phyloP scores from a whole-genome alignment of 148 eudicot species.

The Chenopodium berlandieri region DNA sequence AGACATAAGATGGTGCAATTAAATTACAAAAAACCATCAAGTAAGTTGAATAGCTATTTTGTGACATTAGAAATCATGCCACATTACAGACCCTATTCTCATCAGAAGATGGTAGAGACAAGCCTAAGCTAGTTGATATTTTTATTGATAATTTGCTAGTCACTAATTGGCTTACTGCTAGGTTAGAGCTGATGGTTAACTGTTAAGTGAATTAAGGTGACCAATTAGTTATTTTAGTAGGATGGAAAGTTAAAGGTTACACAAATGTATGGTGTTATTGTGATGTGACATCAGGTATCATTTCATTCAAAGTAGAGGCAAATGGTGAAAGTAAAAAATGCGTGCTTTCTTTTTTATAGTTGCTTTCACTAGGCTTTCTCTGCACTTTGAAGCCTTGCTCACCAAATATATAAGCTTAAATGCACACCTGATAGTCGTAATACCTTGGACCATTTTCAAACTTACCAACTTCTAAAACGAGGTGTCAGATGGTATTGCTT shows the following conservation, averaged over 20 bases:
- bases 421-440: not conserved
- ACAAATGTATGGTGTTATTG: not conserved
- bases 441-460: not conserved
- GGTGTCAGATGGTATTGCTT: not conserved
- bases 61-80: not conserved
- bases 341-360: not conserved
- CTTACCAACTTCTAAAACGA: not conserved
- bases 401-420: not conserved
- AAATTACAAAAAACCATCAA: not conserved
- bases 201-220: not conserved
- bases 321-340: not conserved
- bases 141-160: not conserved
- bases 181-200: not conserved
- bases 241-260: not conserved
- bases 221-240: not conserved
- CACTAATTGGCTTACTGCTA: not conserved
- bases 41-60: not conserved
- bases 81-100: not conserved
- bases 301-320: not conserved
- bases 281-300: not conserved
- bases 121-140: not conserved
- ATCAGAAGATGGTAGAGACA: not conserved
- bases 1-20: not conserved
- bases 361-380: not conserved
- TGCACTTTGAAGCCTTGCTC: not conserved